Evolutionary conservation across 768 basidiomycete genomes (phyloP).

Genomic region (Lactifluus subvellereus): DNA sequence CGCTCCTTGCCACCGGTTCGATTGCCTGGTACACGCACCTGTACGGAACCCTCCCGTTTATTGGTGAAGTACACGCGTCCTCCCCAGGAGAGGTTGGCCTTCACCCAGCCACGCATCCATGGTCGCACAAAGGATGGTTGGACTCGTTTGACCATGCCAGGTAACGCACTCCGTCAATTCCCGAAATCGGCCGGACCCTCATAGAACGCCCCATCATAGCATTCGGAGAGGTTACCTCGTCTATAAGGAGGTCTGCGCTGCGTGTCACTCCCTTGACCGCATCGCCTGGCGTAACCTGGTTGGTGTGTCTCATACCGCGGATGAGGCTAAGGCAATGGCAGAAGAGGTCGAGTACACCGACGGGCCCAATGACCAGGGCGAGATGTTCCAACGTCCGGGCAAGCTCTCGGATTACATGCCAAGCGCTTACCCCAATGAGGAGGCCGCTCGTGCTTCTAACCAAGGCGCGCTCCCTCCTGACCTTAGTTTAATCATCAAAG

Average conservation of each 20-base stretch:
- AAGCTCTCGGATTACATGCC: constrained; percentile 98
- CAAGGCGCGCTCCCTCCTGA: constrained; percentile 95
- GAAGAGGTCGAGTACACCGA: constrained; percentile 97
- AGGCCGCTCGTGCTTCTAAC: constrained; percentile 92
- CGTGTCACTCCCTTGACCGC: constrained; percentile 98
- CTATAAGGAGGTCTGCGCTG: constrained; percentile 98
- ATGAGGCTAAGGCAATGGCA: constrained; percentile 85
- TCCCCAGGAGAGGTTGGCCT: constrained; percentile 91
- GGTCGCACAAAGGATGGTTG: constrained; percentile 82
- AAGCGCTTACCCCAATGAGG: constrained; percentile 91
- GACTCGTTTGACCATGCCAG: constrained; percentile 96
- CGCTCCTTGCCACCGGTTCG: constrained; percentile 76
- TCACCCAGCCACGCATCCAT: constrained; percentile 81
- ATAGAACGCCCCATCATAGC: constrained; percentile 37
- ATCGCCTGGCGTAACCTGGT: constrained; percentile 99
- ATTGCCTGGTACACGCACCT: constrained; percentile 96
- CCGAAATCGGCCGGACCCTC: constrained; percentile 15
- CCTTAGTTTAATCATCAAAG: constrained; percentile 95
- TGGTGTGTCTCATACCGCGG: constrained; percentile 92
- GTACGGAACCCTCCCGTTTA: constrained; percentile 84
- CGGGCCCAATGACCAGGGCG: constrained; percentile 89
- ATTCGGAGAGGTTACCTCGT: constrained; percentile 96
- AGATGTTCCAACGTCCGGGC: constrained; percentile 98
- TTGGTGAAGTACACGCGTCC: constrained; percentile 90
- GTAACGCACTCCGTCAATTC: constrained; percentile 41